A percentile compares a stretch with the other conserved stretches of the same genome.
phyloP scores from a whole-genome alignment of 2,329 filamentous ascomycete genomes.

The Penicillium oxalicum region DNA sequence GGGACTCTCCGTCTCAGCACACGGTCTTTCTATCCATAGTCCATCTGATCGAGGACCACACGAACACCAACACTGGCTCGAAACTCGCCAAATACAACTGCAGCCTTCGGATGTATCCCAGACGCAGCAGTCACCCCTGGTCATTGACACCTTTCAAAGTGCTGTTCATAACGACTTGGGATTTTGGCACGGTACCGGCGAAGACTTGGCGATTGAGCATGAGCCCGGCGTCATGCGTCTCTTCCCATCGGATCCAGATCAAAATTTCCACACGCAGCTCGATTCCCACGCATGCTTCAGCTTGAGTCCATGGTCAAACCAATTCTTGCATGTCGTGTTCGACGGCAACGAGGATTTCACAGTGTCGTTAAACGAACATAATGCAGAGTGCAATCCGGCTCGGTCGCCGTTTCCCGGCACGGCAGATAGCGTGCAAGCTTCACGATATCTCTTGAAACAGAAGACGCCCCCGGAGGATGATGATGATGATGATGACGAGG shows the following conservation, averaged over 20 bases:
- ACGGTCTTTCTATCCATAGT: slow-evolving; percentile 1
- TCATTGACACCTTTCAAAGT: slow-evolving; percentile 58
- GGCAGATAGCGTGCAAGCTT: slow-evolving; percentile 61
- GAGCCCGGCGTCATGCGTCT: slow-evolving; percentile 50
- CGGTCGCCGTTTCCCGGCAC: slow-evolving; percentile 59
- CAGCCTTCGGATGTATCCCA: slow-evolving; percentile 1
- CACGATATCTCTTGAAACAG: slow-evolving; percentile 45
- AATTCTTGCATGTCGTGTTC: slow-evolving; percentile 61
- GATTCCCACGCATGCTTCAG: slow-evolving; percentile 50
- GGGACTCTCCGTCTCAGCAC: slow-evolving; percentile 5
- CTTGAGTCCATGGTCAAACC: slow-evolving; percentile 48
- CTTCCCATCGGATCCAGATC: slow-evolving; percentile 54
- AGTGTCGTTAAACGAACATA: slow-evolving; percentile 62
- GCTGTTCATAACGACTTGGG: slow-evolving; percentile 53
- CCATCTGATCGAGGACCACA: slow-evolving; percentile 1
- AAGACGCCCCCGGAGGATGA: background rate
- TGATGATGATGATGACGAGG: background rate
- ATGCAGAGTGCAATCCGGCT: slow-evolving; percentile 51
- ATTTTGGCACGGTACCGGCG: slow-evolving; percentile 62
- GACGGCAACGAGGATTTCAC: slow-evolving; percentile 58
- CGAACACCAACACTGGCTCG: slow-evolving; percentile 11
- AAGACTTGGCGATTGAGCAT: slow-evolving; percentile 51
- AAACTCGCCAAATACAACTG: slow-evolving; percentile 5
- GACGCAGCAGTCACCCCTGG: slow-evolving; percentile 16
- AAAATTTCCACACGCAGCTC: slow-evolving; percentile 57